These are phyloP conservation scores for Pseudoscleropodium purum DNA, from an alignment of 225 moss, liverwort and hornwort genomes.

Conservation along the genomic window DNA sequence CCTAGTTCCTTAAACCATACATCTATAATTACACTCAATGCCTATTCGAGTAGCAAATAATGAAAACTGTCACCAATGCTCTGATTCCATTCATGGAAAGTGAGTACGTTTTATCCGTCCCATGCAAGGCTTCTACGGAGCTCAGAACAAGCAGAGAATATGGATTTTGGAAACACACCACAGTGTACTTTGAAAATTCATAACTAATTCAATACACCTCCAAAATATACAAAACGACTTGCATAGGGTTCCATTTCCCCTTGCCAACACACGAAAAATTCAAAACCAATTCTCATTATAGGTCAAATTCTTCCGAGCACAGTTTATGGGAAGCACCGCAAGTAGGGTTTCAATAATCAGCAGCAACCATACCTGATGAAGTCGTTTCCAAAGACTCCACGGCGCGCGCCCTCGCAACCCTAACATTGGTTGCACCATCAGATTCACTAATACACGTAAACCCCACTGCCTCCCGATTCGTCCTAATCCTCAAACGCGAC, in stretches of 20 bases:
- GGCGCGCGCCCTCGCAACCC: conserved; percentile 24
- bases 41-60: background rate
- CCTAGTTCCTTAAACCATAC: background rate
- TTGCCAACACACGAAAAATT: background rate
- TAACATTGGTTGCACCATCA: background rate
- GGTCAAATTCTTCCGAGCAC: background rate
- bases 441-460: conserved; percentile 1
- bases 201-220: background rate
- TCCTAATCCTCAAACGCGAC: conserved; percentile 5
- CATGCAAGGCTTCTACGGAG: background rate
- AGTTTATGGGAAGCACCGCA: background rate
- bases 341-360: background rate
- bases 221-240: background rate
- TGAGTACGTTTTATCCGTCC: background rate
- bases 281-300: background rate
- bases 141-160: background rate
- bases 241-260: background rate
- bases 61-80: background rate
- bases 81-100: background rate
- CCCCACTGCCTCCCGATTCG: background rate
- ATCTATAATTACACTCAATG: background rate
- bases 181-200: background rate
- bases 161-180: background rate
- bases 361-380: conserved; percentile 8
- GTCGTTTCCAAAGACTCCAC: conserved; percentile 32